Base-by-base conservation (phyloP, 1,139 yeast species). In the Eremothecium sinecaudum region DNA sequence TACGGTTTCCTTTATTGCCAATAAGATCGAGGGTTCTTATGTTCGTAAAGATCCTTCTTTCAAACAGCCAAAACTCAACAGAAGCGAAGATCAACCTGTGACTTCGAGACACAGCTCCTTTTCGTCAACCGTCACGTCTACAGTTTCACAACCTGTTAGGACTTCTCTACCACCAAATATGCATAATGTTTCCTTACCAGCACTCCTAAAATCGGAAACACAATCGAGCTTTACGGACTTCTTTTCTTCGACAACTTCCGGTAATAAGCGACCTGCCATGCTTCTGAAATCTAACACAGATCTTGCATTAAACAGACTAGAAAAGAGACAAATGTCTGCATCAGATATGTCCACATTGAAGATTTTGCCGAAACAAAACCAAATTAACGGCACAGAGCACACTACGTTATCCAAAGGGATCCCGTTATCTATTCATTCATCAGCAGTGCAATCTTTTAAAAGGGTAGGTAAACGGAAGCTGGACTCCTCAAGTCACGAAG, bases 1-100 rank as follows among this genome's bases (percentile, higher is more conserved):
- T 18, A 52, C 69, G 2, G 64, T 72, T 13, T 64, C 64, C 34
- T 66, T 64, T 41, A 58, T 73, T n/a, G 59, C 72, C 5, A 65
- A 63, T 23, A 69, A 66, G 37, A 59, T 73, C 34, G 73, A 71
- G 40, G 71, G 70, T 5, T 70, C 69, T 51, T 59, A 61, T 39
- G 50, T 71, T 50, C 61, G 64, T 34, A 28, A 21, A 18, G 30
- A 26, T 12, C 10, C 25, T 13, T 8, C 22, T 19, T 18, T 6
- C 30, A 11, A 18, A 20, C 19, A 12, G 33, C 11, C 26, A 12
- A 17, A 24, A 19, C 11, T 12, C 34, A 10, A 17, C 18, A 4
- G 21, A 15, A 17, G 21, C 4, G n/a, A n/a, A n/a, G 13, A 11
- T 3, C 28, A 27, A 16, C 21, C 14, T n/a, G 29, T 29, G 10